Base-by-base conservation (phyloP, 2,329 filamentous ascomycete species). In the Phyllosticta capitalensis region DNA sequence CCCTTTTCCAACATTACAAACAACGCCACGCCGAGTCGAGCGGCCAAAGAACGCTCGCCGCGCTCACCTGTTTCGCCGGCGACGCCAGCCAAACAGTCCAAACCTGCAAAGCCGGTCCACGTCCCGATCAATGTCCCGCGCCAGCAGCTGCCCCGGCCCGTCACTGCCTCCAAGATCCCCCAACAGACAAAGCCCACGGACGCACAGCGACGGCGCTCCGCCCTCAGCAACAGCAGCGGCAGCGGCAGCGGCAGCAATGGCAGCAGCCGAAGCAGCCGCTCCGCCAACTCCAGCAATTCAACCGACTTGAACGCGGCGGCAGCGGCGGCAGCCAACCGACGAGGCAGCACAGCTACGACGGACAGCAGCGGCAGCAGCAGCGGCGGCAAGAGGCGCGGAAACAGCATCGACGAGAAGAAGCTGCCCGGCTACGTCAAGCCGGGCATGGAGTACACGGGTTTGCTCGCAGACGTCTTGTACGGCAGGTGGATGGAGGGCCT, bases 401-500 rank as follows among this genome's bases (percentile, higher is more conserved):
- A 76, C 80, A 56, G 69, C 80, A 60, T 74, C 5, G 71, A 76
- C 62, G 78, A 78, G 66, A 77, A 75, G 68, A 80, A 81, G 65
- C 73, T 85, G 64, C 84, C 83, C 1, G 84, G 81, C 10, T 78
- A 82, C 63, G 71, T 77, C 54, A 75, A 80, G 60, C 81, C 85
- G 1, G 92, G 91, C 1, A 92, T 96, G 89, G 92, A 96, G 73
- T 92, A 96, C 74, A 89, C 88, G 64, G 90, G 90, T 69, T 85
- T 95, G 70, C 79, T 97, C 45, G 90, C 89, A 1, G 91, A 96
- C 71, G 89, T 95, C 20, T 81, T 99, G 20, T 97, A 96, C 74
- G 84, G 86, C 17, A 83, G 92, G 51, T 99, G 94, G 94, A 85
- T 87, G 2, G 89, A 95, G 61, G 91, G 90, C 1, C 76, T 97